phyloP scores from a whole-genome alignment of 768 basidiomycete genomes.

The Panaeolus papilionaceus region DNA sequence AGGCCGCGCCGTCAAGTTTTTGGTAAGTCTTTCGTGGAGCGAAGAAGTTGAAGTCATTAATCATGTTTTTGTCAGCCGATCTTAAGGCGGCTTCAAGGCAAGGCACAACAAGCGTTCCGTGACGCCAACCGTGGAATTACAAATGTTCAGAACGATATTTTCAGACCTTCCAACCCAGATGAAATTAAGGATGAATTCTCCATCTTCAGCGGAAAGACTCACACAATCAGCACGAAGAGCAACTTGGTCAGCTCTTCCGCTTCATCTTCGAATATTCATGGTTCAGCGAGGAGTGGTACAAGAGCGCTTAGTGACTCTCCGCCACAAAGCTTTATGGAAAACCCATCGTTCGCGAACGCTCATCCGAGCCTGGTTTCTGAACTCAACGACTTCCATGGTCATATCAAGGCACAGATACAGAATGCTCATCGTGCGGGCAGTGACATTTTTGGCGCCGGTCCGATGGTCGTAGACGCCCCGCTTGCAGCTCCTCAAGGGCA shows the following conservation, averaged over 20 bases:
- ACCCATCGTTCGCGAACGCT: conserved; percentile 51
- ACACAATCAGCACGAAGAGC: conserved; percentile 59
- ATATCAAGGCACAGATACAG: conserved; percentile 56
- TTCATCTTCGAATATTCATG: conserved; percentile 30
- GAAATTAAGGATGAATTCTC: conserved; percentile 71
- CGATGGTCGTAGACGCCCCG: conserved; percentile 33
- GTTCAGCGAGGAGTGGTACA: conserved; percentile 10
- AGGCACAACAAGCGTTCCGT: conserved; percentile 61
- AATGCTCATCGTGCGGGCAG: conserved; percentile 47
- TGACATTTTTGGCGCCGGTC: conserved; percentile 40
- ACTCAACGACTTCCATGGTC: conserved; percentile 60
- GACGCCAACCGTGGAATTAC: conserved; percentile 55
- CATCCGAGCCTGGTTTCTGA: conserved; percentile 65
- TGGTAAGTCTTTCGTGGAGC: conserved; percentile 47
- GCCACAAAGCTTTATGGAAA: conserved; percentile 37
- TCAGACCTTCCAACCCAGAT: conserved; percentile 51
- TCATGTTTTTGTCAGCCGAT: conserved; percentile 58
- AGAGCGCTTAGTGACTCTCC: conserved; percentile 39
- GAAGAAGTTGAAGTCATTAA: conserved; percentile 5
- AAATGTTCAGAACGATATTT: conserved; percentile 61
- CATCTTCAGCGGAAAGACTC: conserved; percentile 79
- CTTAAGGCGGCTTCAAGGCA: conserved; percentile 61
- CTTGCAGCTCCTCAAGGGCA: conserved; percentile 23
- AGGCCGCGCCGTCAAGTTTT: conserved; percentile 72
- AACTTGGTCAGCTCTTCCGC: conserved; percentile 19